Evolutionary conservation across 345 rosid genomes (phyloP).

Genomic region (Melastoma malabathricum): DNA sequence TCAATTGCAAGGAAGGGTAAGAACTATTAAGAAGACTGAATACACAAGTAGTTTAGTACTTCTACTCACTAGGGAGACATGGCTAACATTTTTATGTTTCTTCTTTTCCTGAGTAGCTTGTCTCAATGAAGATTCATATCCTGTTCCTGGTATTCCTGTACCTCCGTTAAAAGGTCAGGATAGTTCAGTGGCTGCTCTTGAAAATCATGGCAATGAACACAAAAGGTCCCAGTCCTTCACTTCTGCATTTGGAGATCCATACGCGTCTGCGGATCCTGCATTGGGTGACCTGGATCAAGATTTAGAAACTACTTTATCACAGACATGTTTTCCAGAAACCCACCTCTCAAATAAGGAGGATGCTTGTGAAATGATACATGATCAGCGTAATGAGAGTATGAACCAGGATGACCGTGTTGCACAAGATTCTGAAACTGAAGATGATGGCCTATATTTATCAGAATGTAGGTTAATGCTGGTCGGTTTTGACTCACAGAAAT

Average conservation of each 20-base stretch:
- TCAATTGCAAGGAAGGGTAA: constrained; percentile 73
- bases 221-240: constrained; percentile 21
- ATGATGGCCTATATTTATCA: constrained; percentile 71
- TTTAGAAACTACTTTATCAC: constrained; percentile 66
- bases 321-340: constrained; percentile 43
- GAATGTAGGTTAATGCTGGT: constrained; percentile 63
- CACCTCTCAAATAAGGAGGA: constrained; percentile 25
- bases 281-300: constrained; percentile 44
- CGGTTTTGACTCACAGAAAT: constrained; percentile 78
- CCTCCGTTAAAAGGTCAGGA: constrained; percentile 27
- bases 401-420: constrained; percentile 49
- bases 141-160: constrained; percentile 45
- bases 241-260: constrained; percentile 30
- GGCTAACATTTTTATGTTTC: constrained; percentile 17
- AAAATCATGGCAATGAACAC: constrained; percentile 32
- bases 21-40: neutral
- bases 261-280: constrained; percentile 21
- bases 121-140: constrained; percentile 75
- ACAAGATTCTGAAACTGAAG: constrained; percentile 70
- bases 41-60: neutral
- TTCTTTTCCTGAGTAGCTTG: constrained; percentile 51
- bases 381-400: constrained; percentile 25
- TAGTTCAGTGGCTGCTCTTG: constrained; percentile 24
- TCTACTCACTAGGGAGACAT: constrained; percentile 5
- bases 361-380: constrained; percentile 20